Evolutionary conservation across 352 stramenopile genomes (phyloP).

Genomic region (Globisporangium echinulatum): DNA sequence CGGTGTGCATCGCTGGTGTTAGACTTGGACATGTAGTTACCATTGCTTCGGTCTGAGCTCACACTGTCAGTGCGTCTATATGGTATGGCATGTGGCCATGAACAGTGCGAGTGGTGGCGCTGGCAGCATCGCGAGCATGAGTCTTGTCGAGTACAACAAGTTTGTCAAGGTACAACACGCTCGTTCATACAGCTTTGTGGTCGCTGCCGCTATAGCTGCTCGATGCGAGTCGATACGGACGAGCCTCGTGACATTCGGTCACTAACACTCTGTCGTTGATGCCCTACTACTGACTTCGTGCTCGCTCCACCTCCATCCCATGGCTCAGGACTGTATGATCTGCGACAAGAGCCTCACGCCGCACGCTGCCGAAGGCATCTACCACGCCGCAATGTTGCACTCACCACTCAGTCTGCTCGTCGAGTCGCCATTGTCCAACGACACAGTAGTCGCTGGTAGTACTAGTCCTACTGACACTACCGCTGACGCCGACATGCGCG

Average conservation of each 20-base stretch:
- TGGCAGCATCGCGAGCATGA: conserved; percentile 67
- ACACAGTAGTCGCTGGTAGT: no score
- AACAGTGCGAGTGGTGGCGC: conserved; percentile 47
- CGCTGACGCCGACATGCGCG: conserved; percentile 15
- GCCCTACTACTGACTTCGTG: neutral
- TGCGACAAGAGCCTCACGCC: conserved; percentile 38
- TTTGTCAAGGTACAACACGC: conserved; percentile 39
- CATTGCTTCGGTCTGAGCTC: neutral
- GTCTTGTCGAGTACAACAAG: conserved; percentile 66
- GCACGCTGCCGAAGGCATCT: conserved; percentile 40
- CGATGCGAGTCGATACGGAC: no score
- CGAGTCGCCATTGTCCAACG: no score
- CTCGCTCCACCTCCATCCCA: no score
- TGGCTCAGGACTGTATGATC: conserved; percentile 34
- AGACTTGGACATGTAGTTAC: neutral
- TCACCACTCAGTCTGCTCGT: conserved; percentile 11
- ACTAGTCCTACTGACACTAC: neutral
- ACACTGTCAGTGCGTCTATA: neutral
- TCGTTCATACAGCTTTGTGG: neutral
- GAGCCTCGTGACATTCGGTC: neutral
- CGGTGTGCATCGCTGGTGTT: neutral
- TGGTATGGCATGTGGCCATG: neutral
- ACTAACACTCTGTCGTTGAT: neutral
- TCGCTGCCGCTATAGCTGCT: neutral
- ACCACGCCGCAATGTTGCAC: conserved; percentile 19